Conservation (phyloP, 2,329 filamentous ascomycete species). For the Camptophora hylomeconis region DNA sequence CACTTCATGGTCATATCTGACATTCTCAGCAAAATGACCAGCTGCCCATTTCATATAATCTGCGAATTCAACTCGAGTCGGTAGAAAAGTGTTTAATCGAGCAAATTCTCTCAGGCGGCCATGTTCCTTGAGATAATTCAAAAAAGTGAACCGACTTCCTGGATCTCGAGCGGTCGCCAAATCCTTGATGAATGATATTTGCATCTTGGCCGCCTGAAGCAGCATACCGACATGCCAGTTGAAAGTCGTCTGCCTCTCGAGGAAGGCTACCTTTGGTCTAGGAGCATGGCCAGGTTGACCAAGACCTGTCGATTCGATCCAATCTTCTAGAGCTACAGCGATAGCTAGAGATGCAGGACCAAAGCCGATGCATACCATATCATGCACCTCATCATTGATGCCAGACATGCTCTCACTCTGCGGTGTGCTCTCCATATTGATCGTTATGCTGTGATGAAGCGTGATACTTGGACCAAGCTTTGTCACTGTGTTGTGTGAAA, state of each 20-base stretch:
- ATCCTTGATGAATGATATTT: constrained; percentile 13
- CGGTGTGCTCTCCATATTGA: too few relatives aligned
- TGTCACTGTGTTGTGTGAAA: too few relatives aligned
- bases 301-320: constrained; percentile 6
- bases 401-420: too few relatives aligned
- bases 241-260: constrained; percentile 9
- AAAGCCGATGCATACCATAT: constrained; percentile 15
- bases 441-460: too few relatives aligned
- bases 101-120: constrained; percentile 10
- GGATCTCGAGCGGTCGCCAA: constrained; percentile 15
- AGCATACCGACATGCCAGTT: constrained; percentile 8
- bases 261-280: constrained; percentile 6
- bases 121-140: constrained; percentile 13
- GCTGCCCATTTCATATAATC: constrained; percentile 15
- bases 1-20: constrained; percentile 6
- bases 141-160: constrained; percentile 14
- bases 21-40: constrained; percentile 5
- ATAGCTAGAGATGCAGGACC: constrained; percentile 9
- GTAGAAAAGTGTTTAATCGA: constrained; percentile 8
- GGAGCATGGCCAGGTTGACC: too few relatives aligned
- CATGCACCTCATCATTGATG: too few relatives aligned
- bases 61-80: constrained; percentile 9
- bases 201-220: constrained; percentile 7
- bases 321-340: constrained; percentile 12
- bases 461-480: too few relatives aligned